Percentiles rank a stretch among this genome's conserved stretches.
Evolutionary conservation across 2,329 filamentous ascomycete genomes (phyloP).

Genomic region (Talaromyces sp.): DNA sequence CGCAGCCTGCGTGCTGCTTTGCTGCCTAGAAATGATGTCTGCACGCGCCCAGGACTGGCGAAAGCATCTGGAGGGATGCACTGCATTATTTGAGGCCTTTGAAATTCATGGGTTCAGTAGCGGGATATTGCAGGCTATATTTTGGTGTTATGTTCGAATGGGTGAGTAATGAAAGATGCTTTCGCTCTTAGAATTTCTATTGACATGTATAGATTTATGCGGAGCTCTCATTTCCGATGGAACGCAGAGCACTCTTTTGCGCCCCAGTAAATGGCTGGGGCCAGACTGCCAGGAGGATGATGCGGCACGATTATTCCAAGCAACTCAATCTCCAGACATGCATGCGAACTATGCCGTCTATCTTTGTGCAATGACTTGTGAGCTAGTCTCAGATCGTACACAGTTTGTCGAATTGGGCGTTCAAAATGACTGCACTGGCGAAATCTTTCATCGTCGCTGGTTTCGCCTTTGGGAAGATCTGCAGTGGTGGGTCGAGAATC

Average conservation of each 20-base stretch:
- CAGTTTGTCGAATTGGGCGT: conserved; percentile 53
- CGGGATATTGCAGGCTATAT: conserved; percentile 57
- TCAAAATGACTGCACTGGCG: conserved; percentile 47
- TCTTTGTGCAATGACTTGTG: conserved; percentile 55
- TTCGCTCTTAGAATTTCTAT: background rate
- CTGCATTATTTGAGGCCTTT: conserved; percentile 55
- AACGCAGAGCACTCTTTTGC: conserved; percentile 53
- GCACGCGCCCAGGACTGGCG: conserved; percentile 56
- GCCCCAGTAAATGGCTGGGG: conserved; percentile 54
- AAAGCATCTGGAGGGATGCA: conserved; percentile 60
- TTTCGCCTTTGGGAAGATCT: conserved; percentile 54
- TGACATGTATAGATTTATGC: conserved; percentile 50
- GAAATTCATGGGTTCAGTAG: conserved; percentile 56
- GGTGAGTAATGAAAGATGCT: conserved; percentile 32
- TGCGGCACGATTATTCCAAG: conserved; percentile 42
- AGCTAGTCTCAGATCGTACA: conserved; percentile 55
- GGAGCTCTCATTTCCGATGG: conserved; percentile 58
- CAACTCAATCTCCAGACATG: conserved; percentile 52
- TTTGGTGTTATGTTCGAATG: conserved; percentile 63
- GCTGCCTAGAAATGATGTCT: conserved; percentile 59
- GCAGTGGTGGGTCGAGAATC: conserved; percentile 51
- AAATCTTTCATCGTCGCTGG: conserved; percentile 52
- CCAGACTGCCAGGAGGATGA: conserved; percentile 41
- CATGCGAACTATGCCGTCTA: conserved; percentile 64
- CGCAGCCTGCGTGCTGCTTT: conserved; percentile 57